Evolutionary conservation across 345 rosid genomes (phyloP).

Genomic region (Dipteronia dyeriana): DNA sequence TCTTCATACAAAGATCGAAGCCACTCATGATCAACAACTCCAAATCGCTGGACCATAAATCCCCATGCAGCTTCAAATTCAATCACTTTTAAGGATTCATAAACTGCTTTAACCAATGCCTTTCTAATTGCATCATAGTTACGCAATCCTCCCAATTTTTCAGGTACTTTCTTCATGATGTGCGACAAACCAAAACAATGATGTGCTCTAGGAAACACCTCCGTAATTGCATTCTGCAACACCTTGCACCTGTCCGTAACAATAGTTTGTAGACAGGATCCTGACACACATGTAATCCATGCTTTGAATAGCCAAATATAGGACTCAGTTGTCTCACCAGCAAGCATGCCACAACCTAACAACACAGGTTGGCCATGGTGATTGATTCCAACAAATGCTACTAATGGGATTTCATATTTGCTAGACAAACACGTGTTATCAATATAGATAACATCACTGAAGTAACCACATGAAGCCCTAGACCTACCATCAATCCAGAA

Average conservation of each 20-base stretch:
- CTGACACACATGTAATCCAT: conserved; percentile 56
- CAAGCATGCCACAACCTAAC: conserved; percentile 71
- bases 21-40: conserved; percentile 62
- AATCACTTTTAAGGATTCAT: conserved; percentile 57
- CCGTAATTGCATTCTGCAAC: conserved; percentile 51
- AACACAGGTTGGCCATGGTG: conserved; percentile 63
- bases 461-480: conserved; percentile 58
- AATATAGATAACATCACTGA: conserved; percentile 52
- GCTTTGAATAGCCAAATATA: conserved; percentile 66
- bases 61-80: conserved; percentile 81
- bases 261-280: conserved; percentile 58
- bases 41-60: conserved; percentile 58
- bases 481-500: conserved; percentile 69
- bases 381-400: conserved; percentile 62
- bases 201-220: conserved; percentile 60
- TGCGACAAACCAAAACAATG: conserved; percentile 51
- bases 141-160: conserved; percentile 52
- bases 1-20: conserved; percentile 71
- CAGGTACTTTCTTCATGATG: conserved; percentile 53
- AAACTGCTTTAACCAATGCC: conserved; percentile 47
- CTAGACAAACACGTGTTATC: conserved; percentile 55
- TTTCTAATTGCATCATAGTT: conserved; percentile 59
- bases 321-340: conserved; percentile 59
- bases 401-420: conserved; percentile 62
- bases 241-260: conserved; percentile 61